phyloP scores from a whole-genome alignment of 2,329 filamentous ascomycete genomes.

The Rhynchosporium secalis region DNA sequence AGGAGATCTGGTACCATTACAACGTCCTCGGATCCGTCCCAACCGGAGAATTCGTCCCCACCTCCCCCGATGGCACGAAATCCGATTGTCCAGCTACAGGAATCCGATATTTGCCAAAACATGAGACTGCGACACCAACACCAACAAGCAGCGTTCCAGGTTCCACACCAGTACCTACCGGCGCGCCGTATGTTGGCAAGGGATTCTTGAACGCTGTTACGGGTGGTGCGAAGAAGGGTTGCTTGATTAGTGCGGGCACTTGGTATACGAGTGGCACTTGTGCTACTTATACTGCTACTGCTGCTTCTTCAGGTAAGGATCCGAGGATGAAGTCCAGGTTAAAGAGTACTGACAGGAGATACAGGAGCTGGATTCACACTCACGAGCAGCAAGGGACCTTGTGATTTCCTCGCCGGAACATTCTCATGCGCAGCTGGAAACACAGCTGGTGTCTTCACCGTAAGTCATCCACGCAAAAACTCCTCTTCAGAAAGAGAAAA shows the following conservation, averaged over 20 bases:
- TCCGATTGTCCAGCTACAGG: slow-evolving; percentile 56
- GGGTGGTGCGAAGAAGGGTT: slow-evolving; percentile 53
- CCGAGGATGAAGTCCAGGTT: too few species aligned
- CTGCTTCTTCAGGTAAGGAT: slow-evolving; percentile 33
- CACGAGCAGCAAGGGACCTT: slow-evolving; percentile 58
- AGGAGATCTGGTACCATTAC: slow-evolving; percentile 56
- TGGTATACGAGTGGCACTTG: slow-evolving; percentile 70
- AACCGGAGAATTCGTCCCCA: slow-evolving; percentile 49
- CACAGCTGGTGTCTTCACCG: slow-evolving; percentile 41
- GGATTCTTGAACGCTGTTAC: slow-evolving; percentile 60
- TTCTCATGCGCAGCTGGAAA: slow-evolving; percentile 57
- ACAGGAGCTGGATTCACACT: slow-evolving; percentile 46
- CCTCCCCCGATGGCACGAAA: slow-evolving; percentile 29
- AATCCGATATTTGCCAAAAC: slow-evolving; percentile 54
- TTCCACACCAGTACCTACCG: slow-evolving; percentile 40
- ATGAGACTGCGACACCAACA: slow-evolving; percentile 51
- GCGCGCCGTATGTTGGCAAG: slow-evolving; percentile 46
- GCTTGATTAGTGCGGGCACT: slow-evolving; percentile 64
- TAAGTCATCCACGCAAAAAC: slow-evolving; percentile 27
- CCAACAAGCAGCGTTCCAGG: slow-evolving; percentile 23
- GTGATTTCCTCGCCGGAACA: slow-evolving; percentile 53
- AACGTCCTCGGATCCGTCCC: slow-evolving; percentile 53
- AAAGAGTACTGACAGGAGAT: background rate
- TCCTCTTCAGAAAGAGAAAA: background rate
- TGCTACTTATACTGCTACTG: slow-evolving; percentile 60